Evolutionary conservation across 2,329 filamentous ascomycete genomes (phyloP), one percentile per base, ranked within the genome.

Genomic region (Fusarium xyrophilum): DNA sequence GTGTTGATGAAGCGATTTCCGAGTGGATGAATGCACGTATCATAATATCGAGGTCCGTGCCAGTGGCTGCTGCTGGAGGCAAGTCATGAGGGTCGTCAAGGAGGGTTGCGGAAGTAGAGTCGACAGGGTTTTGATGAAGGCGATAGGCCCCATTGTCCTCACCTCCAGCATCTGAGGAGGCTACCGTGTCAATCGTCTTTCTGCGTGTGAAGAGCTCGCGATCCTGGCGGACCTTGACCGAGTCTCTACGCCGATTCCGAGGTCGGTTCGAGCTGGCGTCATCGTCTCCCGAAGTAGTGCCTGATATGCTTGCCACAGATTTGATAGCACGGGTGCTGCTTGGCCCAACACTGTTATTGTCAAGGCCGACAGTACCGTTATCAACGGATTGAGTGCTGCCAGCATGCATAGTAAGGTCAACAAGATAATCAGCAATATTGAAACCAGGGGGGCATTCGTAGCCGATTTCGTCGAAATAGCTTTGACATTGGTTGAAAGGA

Each of bases 351-450:
- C 88, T 91, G 4, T 86, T 82, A 5, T 84, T 86, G 67, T 92
- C 90, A 11, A 82, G 74, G 9, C 79, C 76, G 38, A 84, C 62
- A 13, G 82, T 78, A 17, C 86, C 86, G 57, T 90, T 87, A 35
- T 90, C 86, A 28, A 76, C 35, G 5, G 87, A 81, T 10, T 85
- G 82, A 23, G 83, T 86, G 44, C 85, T 84, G 61, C 92, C 88
- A 27, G 93, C 94, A 77, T 99, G 96, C 95, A 99, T 98, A 0
- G 96, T 98, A 40, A 99, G 85, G 77, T 99, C 96, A 32, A 99
- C 94, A 8, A 99, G 87, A 76, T 97, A 99, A 78, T 99, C 96
- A 7, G 96, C 96, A 79, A 99, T 98, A 75, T 99, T 99, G 86
- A 98, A 99, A 4, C 96, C 96, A 27, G 94, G 91, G 14, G 96